Conservation (phyloP, 768 basidiomycete species). For the Tylopilus plumbeoviolaceoides region DNA sequence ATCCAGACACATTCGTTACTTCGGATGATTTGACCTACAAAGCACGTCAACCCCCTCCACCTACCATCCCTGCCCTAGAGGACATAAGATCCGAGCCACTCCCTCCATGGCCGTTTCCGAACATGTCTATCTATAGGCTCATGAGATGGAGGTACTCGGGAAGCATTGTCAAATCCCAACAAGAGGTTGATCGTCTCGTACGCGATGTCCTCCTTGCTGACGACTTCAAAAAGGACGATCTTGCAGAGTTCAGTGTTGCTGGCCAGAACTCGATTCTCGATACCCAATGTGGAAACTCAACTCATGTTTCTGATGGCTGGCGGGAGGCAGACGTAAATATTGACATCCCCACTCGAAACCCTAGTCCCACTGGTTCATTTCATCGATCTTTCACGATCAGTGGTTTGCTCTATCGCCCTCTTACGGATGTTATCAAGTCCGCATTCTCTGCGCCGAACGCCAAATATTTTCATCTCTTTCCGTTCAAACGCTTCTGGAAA, state of each 20-base stretch:
- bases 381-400: neutral
- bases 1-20: neutral
- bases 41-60: neutral
- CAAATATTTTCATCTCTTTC: neutral
- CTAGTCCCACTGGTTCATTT: neutral
- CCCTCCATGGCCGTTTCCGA: neutral
- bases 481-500: neutral
- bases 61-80: neutral
- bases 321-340: neutral
- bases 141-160: neutral
- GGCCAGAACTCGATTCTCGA: neutral
- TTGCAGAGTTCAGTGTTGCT: neutral
- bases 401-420: neutral
- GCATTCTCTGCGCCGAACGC: neutral
- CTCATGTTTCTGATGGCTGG: neutral
- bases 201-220: neutral
- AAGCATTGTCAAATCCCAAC: neutral
- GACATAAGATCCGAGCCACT: neutral
- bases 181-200: too few species aligned
- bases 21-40: neutral
- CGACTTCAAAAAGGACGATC: neutral
- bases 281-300: neutral
- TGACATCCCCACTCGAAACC: neutral
- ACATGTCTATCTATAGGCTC: neutral
- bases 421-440: neutral